These are phyloP conservation scores for Chondrostereum purpureum DNA, from an alignment of 1,284 basidiomycete genomes.

Conservation along the genomic window DNA sequence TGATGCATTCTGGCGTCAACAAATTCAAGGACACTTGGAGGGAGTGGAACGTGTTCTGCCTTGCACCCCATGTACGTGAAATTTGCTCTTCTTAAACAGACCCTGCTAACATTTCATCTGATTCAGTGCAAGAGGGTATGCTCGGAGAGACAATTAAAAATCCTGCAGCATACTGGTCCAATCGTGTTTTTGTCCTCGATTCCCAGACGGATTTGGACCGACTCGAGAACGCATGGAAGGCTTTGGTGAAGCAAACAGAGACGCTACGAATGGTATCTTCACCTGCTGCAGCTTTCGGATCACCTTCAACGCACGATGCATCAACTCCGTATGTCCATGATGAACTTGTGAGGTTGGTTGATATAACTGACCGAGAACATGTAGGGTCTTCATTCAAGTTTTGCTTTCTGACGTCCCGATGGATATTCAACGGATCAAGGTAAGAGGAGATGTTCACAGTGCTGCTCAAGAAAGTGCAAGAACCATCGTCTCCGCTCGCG, in stretches of 20 bases:
- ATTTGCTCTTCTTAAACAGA: too few relatives aligned
- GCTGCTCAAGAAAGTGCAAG: slow-evolving; percentile 1
- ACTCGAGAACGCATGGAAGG: slow-evolving; percentile 6
- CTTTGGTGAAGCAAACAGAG: slow-evolving; percentile 3
- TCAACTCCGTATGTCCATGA: background rate
- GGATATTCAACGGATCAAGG: background rate
- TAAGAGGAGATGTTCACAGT: background rate
- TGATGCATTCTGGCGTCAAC: slow-evolving; percentile 2
- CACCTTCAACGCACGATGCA: background rate
- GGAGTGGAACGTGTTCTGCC: slow-evolving; percentile 8
- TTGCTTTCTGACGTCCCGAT: background rate
- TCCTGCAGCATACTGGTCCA: slow-evolving; percentile 8
- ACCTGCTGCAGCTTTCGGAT: slow-evolving; percentile 7
- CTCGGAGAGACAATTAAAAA: slow-evolving; percentile 9
- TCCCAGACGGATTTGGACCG: slow-evolving; percentile 1
- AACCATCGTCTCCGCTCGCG: slow-evolving; percentile 4
- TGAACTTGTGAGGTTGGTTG: too few relatives aligned
- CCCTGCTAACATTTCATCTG: too few relatives aligned
- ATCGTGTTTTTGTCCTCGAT: slow-evolving; percentile 7
- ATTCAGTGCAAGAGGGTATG: slow-evolving; percentile 11
- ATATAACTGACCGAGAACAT: too few relatives aligned
- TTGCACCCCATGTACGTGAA: slow-evolving; percentile 8
- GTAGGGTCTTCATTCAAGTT: slow-evolving; percentile 8
- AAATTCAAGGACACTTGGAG: slow-evolving; percentile 2
- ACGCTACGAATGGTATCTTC: slow-evolving; percentile 7